A percentile compares a stretch with the other conserved stretches of the same genome.
phyloP scores from a whole-genome alignment of 225 moss, liverwort and hornwort species.

The Marchantia paleacea region DNA sequence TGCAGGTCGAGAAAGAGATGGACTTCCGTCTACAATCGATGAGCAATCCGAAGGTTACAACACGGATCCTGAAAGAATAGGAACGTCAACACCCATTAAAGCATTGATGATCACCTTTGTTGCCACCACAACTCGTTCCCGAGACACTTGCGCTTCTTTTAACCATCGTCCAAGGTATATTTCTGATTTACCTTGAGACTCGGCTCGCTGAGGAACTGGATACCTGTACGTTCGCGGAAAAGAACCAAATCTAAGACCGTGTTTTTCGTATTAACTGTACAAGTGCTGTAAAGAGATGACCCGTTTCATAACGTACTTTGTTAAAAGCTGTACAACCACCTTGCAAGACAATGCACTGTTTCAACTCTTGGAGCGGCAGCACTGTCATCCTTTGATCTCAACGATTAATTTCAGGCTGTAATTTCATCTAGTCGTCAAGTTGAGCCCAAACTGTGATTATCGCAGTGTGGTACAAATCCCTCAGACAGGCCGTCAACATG shows the following conservation, averaged over 20 bases:
- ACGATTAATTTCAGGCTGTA: background rate
- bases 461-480: too few relatives aligned
- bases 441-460: background rate
- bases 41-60: background rate
- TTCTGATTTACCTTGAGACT: constrained; percentile 72
- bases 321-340: background rate
- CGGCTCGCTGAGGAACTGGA: constrained; percentile 72
- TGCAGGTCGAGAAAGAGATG: background rate
- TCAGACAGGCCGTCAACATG: too few relatives aligned
- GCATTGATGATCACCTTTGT: constrained; percentile 52
- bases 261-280: background rate
- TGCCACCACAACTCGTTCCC: constrained; percentile 66
- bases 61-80: background rate
- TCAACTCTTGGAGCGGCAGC: background rate
- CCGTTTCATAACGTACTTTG: background rate
- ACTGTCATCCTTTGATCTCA: background rate
- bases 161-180: constrained; percentile 77
- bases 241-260: background rate
- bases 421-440: background rate
- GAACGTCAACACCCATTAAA: background rate
- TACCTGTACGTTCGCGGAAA: constrained; percentile 47
- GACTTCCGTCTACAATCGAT: background rate
- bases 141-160: constrained; percentile 53
- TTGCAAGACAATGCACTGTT: background rate
- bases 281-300: background rate